Evolutionary conservation across 2,329 filamentous ascomycete genomes (phyloP).

Genomic region (Ophiognomonia clavigignenti-juglandacearum): DNA sequence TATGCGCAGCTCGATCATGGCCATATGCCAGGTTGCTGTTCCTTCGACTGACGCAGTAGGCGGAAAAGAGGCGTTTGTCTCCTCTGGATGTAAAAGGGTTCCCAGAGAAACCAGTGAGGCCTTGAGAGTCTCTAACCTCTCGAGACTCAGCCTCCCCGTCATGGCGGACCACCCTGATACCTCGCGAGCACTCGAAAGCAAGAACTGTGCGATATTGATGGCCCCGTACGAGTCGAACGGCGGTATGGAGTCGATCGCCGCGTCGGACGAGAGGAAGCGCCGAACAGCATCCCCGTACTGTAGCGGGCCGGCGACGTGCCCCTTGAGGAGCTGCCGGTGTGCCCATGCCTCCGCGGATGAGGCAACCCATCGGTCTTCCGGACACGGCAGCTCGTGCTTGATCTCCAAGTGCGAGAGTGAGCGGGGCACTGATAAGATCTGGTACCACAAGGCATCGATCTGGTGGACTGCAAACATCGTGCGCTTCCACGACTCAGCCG

Average conservation of each 20-base stretch:
- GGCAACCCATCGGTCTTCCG: constrained; percentile 32
- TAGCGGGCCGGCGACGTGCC: constrained; percentile 16
- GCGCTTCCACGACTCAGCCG: constrained; percentile 34
- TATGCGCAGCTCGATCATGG: constrained; percentile 36
- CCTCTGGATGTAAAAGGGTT: constrained; percentile 23
- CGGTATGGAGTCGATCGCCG: constrained; percentile 23
- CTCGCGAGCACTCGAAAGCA: constrained; percentile 35
- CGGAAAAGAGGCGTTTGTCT: constrained; percentile 5
- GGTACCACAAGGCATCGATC: constrained; percentile 38
- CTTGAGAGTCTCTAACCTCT: constrained; percentile 30
- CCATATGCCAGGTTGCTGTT: constrained; percentile 33
- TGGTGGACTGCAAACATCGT: constrained; percentile 38
- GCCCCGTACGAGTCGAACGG: constrained; percentile 35
- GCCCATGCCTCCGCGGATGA: constrained; percentile 30
- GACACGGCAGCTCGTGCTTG: constrained; percentile 37
- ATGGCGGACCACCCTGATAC: constrained; percentile 38
- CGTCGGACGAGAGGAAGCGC: constrained; percentile 28
- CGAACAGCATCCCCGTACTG: constrained; percentile 33
- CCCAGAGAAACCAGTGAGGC: constrained; percentile 30
- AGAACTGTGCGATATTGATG: constrained; percentile 35
- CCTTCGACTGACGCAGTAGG: constrained; percentile 13
- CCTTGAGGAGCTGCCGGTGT: constrained; percentile 25
- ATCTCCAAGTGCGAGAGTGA: constrained; percentile 36
- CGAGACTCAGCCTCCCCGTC: constrained; percentile 35
- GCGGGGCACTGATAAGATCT: constrained; percentile 33